Percentiles rank a stretch among this genome's conserved stretches.
Evolutionary conservation across 257 asterid genomes (phyloP).

Genomic region (Solanum dulcamara): DNA sequence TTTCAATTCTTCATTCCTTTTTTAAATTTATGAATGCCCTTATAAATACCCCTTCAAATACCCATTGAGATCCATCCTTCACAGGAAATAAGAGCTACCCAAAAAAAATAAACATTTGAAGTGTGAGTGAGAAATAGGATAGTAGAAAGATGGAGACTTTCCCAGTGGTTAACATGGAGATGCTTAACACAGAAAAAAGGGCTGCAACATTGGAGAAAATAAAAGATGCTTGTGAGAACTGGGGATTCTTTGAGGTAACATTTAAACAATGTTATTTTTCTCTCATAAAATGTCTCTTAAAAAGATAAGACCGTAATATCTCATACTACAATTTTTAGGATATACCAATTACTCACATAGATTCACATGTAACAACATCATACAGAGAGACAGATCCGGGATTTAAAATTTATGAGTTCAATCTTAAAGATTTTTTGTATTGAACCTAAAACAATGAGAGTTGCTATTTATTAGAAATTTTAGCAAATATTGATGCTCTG

Average conservation of each 20-base stretch:
- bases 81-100: background rate
- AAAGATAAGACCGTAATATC: background rate
- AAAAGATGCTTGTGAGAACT: constrained; percentile 57
- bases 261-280: background rate
- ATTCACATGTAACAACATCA: background rate
- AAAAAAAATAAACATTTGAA: background rate
- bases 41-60: constrained; percentile 30
- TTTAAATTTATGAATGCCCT: background rate
- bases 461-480: background rate
- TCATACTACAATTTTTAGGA: background rate
- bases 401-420: background rate
- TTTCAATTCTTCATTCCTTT: background rate
- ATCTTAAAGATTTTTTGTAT: background rate
- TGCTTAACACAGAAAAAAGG: constrained; percentile 49
- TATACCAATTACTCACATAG: background rate
- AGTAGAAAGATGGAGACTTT: constrained; percentile 32
- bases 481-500: background rate
- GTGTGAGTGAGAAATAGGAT: background rate
- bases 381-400: rapidly evolving
- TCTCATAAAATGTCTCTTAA: background rate
- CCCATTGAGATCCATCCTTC: background rate
- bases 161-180: constrained; percentile 51
- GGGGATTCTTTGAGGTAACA: constrained; percentile 71
- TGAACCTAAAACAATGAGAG: too few species aligned
- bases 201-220: constrained; percentile 41